These are phyloP conservation scores for Cryphonectria japonica DNA, from an alignment of 2,329 filamentous ascomycete species.

Conservation along the genomic window DNA sequence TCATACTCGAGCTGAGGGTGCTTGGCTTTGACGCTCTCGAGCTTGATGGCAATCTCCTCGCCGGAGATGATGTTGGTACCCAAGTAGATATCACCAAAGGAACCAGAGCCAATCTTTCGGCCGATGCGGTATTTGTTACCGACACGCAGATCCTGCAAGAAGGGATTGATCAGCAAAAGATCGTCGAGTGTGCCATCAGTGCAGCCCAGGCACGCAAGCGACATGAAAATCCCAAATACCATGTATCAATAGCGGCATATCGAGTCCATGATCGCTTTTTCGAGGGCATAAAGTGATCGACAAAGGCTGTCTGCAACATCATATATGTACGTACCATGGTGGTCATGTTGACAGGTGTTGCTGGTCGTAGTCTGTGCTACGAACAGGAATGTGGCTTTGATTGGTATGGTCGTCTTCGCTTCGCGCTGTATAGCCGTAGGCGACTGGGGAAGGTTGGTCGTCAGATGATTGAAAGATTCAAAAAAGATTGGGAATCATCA, in stretches of 20 bases:
- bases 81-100: conserved; percentile 98
- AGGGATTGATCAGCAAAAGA: conserved; percentile 20
- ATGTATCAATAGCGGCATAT: neutral
- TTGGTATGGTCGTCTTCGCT: conserved; percentile 11
- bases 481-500: neutral
- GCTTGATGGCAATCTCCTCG: conserved; percentile 99
- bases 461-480: conserved; percentile 10
- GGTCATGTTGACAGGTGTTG: conserved; percentile 47
- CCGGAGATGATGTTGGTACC: conserved; percentile 99
- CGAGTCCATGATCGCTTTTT: neutral
- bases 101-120: conserved; percentile 97
- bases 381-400: conserved; percentile 25
- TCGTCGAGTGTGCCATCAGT: neutral
- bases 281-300: neutral
- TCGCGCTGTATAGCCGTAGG: neutral
- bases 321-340: conserved; percentile 51
- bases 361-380: conserved; percentile 26
- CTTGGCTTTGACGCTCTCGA: conserved; percentile 99
- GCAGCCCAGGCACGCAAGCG: neutral
- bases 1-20: conserved; percentile 99
- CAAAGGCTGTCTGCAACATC: neutral
- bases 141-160: conserved; percentile 86
- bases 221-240: neutral
- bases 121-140: conserved; percentile 99
- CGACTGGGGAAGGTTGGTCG: conserved; percentile 12